phyloP scores from a whole-genome alignment of 2,329 filamentous ascomycete genomes.

The Neonectria sp. region DNA sequence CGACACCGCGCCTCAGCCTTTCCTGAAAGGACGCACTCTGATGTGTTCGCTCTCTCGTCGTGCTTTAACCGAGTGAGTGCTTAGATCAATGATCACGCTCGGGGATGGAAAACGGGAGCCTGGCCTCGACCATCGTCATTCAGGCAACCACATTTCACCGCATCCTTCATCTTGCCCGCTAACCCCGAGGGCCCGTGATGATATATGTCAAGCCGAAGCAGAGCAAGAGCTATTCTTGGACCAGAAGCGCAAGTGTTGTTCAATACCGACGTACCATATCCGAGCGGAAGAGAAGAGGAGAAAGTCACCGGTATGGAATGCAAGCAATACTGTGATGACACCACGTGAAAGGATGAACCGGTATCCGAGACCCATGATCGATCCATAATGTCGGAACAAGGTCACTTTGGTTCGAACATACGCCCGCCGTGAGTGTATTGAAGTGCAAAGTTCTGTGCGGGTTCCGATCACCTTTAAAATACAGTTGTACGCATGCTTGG shows the following conservation, averaged over 20 bases:
- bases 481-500: not conserved
- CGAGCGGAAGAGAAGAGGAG: not conserved
- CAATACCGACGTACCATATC: not conserved
- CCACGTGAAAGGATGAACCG: not conserved
- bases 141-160: not conserved
- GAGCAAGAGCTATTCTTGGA: not conserved
- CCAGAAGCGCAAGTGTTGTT: not conserved
- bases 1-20: constrained; percentile 7
- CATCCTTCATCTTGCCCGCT: not conserved
- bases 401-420: not conserved
- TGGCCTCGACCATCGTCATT: not conserved
- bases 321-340: not conserved
- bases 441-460: not conserved
- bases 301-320: not conserved
- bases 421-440: not conserved
- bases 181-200: not conserved
- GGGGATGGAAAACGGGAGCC: not conserved
- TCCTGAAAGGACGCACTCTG: not conserved
- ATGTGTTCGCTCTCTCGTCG: not conserved
- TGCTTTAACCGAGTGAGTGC: not conserved
- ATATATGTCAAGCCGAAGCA: not conserved
- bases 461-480: not conserved
- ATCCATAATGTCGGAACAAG: not conserved
- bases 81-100: not conserved
- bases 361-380: not conserved